Evolutionary conservation across 2,329 filamentous ascomycete species (phyloP).

Genomic region (Cladosporium sp.): DNA sequence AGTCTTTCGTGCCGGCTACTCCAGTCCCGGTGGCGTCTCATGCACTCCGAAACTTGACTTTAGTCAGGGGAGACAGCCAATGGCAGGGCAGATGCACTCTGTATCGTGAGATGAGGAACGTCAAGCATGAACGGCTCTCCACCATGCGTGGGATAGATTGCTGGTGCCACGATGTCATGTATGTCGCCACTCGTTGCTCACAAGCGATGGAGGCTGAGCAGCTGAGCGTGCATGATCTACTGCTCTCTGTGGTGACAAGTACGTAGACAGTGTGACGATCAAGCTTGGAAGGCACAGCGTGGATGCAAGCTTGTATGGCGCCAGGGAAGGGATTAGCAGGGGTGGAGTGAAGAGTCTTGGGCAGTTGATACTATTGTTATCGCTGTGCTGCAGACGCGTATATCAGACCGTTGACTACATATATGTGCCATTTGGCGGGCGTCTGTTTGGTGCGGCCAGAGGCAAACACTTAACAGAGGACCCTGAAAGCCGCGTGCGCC

Average conservation of each 20-base stretch:
- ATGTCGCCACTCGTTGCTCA: neutral
- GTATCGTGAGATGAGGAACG: neutral
- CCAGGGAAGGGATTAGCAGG: neutral
- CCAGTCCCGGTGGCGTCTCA: constrained; percentile 1
- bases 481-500: neutral
- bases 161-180: neutral
- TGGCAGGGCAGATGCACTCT: neutral
- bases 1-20: neutral
- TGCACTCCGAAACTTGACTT: neutral
- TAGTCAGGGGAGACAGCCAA: constrained; percentile 9
- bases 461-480: neutral
- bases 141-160: neutral
- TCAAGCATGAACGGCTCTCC: constrained; percentile 10
- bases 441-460: neutral
- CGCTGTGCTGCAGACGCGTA: neutral
- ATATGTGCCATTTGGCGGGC: neutral
- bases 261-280: constrained; percentile 4
- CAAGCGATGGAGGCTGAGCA: constrained; percentile 8
- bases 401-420: neutral
- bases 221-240: neutral
- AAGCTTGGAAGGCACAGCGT: neutral
- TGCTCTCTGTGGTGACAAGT: neutral
- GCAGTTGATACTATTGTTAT: neutral
- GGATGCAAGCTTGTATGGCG: neutral
- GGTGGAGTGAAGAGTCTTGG: neutral